Conservation (phyloP, 2,329 filamentous ascomycete species). For the Pyrenochaeta sp. region DNA sequence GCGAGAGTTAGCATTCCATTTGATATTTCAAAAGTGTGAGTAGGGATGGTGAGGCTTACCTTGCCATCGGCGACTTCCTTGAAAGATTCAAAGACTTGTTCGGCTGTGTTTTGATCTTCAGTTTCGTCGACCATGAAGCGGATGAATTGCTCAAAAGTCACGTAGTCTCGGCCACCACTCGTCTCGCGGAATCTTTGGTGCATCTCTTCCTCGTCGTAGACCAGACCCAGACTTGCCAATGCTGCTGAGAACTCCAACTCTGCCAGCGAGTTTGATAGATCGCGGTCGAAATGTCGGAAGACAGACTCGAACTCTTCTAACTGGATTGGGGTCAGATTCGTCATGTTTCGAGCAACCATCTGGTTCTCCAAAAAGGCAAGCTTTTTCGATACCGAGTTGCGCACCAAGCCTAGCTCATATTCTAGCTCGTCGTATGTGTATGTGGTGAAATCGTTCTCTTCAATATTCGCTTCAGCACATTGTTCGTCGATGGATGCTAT, state of each 20-base stretch:
- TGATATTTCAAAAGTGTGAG: background rate
- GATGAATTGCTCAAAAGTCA: constrained; percentile 98
- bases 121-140: constrained; percentile 99
- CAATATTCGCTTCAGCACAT: constrained; percentile 95
- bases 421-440: constrained; percentile 96
- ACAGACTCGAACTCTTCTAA: constrained; percentile 98
- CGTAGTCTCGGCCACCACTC: constrained; percentile 77
- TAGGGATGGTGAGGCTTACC: constrained; percentile 52
- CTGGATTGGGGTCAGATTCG: constrained; percentile 96
- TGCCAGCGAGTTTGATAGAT: constrained; percentile 85
- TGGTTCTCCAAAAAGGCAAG: constrained; percentile 97
- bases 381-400: constrained; percentile 93
- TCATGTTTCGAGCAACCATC: constrained; percentile 98
- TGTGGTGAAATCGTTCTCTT: constrained; percentile 99
- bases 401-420: constrained; percentile 92
- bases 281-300: constrained; percentile 96
- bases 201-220: constrained; percentile 98
- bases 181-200: constrained; percentile 91
- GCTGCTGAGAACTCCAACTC: constrained; percentile 97
- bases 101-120: constrained; percentile 97
- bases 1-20: constrained; percentile 12
- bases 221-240: constrained; percentile 89
- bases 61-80: constrained; percentile 97
- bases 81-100: constrained; percentile 98
- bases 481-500: constrained; percentile 87